Conservation (phyloP, 2,329 filamentous ascomycete species). For the Bipolaris zeicola region DNA sequence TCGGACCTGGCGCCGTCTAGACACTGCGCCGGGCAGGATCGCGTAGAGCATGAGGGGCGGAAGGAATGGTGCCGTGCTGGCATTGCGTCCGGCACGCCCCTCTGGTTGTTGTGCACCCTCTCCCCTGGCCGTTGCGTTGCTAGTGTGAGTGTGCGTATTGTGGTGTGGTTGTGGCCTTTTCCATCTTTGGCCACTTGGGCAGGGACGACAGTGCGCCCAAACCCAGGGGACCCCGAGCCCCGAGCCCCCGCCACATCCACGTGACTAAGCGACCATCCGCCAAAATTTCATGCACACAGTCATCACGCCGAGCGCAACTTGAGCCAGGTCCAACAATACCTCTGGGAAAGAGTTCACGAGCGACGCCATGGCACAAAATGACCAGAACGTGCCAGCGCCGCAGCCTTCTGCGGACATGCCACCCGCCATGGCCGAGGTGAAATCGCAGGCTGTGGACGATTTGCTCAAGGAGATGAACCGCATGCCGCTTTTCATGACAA, state of each 20-base stretch:
- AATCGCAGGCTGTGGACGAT: conserved; percentile 63
- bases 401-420: conserved; percentile 57
- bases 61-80: conserved; percentile 3
- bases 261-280: conserved; percentile 31
- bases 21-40: conserved; percentile 5
- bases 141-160: neutral
- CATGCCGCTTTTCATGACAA: conserved; percentile 93
- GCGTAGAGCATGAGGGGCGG: conserved; percentile 6
- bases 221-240: neutral
- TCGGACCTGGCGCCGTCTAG: neutral
- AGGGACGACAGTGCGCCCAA: neutral
- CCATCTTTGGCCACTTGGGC: neutral
- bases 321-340: neutral
- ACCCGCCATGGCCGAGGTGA: conserved; percentile 63
- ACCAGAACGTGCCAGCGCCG: conserved; percentile 15
- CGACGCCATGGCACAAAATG: conserved; percentile 25
- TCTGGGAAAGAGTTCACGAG: neutral
- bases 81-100: conserved; percentile 2
- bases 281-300: conserved; percentile 20
- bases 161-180: too few species aligned
- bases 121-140: conserved; percentile 7
- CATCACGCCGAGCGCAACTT: conserved; percentile 6
- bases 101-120: conserved; percentile 11
- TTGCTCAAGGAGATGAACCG: conserved; percentile 69
- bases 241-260: conserved; percentile 17